Percentiles rank a stretch among this genome's conserved stretches.
These are phyloP conservation scores for Fusarium sp. DNA, from an alignment of 2,329 filamentous ascomycete species.

Conservation along the genomic window DNA sequence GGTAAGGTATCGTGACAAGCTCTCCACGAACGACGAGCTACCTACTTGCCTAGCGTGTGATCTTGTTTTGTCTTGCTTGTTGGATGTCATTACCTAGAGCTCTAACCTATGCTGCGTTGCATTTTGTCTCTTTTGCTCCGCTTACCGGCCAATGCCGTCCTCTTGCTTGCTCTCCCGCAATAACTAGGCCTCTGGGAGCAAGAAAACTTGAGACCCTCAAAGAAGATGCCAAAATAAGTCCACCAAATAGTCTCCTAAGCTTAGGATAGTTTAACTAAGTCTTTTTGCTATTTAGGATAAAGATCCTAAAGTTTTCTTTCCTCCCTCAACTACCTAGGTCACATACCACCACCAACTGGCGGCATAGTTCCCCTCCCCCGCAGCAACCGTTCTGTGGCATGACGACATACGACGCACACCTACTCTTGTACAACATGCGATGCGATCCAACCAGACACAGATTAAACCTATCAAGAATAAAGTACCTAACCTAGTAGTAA, in stretches of 20 bases:
- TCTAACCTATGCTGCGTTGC: constrained; percentile 5
- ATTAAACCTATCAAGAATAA: not conserved
- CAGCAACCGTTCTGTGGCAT: constrained; percentile 33
- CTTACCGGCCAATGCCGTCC: constrained; percentile 19
- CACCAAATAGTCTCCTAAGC: not conserved
- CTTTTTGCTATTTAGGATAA: not conserved
- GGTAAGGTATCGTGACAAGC: constrained; percentile 30
- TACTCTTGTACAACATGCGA: not conserved
- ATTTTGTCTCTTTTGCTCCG: constrained; percentile 9
- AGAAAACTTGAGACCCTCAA: not conserved
- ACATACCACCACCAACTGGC: constrained; percentile 22
- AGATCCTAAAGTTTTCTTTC: not conserved
- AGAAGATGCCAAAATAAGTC: not conserved
- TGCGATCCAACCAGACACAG: not conserved
- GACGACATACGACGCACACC: constrained; percentile 40
- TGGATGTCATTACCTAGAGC: not conserved
- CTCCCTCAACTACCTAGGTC: not conserved
- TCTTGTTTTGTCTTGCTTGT: not conserved
- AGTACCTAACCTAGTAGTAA: no score
- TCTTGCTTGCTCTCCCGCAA: constrained; percentile 1
- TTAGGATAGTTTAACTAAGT: not conserved
- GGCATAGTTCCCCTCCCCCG: constrained; percentile 31
- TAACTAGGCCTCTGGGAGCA: not conserved
- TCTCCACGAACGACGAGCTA: constrained; percentile 4
- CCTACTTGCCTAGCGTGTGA: not conserved